Conservation (phyloP, 768 basidiomycete species). For the Phanerochaete carnosa region DNA sequence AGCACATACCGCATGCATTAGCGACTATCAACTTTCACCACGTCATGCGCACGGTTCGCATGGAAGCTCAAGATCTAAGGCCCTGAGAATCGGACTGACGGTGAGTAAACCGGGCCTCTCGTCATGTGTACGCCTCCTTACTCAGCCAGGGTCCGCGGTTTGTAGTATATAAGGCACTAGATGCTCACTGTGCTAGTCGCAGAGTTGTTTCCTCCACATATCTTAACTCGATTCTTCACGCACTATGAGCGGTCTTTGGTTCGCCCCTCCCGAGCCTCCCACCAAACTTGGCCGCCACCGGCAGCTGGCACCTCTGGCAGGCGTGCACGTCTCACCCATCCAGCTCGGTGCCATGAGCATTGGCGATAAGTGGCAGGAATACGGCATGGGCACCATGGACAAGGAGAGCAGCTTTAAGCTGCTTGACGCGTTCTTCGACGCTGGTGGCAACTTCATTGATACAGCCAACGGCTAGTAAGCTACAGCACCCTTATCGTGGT, state of each 20-base stretch:
- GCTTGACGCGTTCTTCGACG: slow-evolving; percentile 34
- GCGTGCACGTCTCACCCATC: slow-evolving; percentile 36
- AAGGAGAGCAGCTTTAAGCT: slow-evolving; percentile 36
- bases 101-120: not conserved
- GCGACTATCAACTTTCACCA: too few relatives aligned
- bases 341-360: slow-evolving; percentile 37
- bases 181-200: not conserved
- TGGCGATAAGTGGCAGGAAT: slow-evolving; percentile 33
- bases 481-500: not conserved
- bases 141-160: not conserved
- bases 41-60: not conserved
- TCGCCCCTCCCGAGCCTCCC: slow-evolving; percentile 5
- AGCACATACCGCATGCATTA: too few relatives aligned
- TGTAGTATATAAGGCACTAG: not conserved
- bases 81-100: too few relatives aligned
- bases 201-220: not conserved
- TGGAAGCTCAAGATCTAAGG: too few relatives aligned
- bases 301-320: slow-evolving; percentile 31
- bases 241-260: slow-evolving; percentile 2
- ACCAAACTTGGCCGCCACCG: slow-evolving; percentile 27
- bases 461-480: slow-evolving; percentile 30
- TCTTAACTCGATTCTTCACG: not conserved
- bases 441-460: slow-evolving; percentile 26
- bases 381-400: slow-evolving; percentile 31
- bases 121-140: not conserved